A percentile compares a stretch with the other conserved stretches of the same genome.
Conservation (phyloP, 768 basidiomycete genomes). For the Clitopilus hobsonii region DNA sequence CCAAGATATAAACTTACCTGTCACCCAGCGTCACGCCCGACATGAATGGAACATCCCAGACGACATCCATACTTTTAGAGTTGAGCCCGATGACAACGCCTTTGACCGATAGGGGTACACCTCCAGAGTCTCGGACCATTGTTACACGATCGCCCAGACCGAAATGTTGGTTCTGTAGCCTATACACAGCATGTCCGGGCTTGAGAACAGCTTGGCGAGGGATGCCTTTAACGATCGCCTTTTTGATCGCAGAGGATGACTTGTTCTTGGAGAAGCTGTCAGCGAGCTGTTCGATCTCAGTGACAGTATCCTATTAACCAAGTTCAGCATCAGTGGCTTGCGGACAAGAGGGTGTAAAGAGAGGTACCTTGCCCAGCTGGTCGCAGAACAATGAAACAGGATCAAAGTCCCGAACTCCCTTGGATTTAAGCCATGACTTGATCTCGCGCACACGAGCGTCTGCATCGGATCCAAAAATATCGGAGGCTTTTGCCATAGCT, state of each 20-base stretch:
- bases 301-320: conserved; percentile 65
- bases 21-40: conserved; percentile 83
- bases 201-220: conserved; percentile 92
- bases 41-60: conserved; percentile 97
- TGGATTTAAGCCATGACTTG: conserved; percentile 79
- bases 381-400: conserved; percentile 90
- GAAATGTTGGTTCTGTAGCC: conserved; percentile 87
- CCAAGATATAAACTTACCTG: conserved; percentile 40
- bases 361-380: conserved; percentile 76
- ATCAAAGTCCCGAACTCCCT: conserved; percentile 88
- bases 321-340: not conserved
- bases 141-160: conserved; percentile 88
- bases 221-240: conserved; percentile 89
- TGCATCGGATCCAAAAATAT: conserved; percentile 54
- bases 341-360: not conserved
- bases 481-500: conserved; percentile 73
- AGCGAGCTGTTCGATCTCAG: conserved; percentile 72
- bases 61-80: conserved; percentile 84
- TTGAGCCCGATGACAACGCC: conserved; percentile 92
- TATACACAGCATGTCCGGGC: conserved; percentile 83
- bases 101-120: conserved; percentile 86
- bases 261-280: conserved; percentile 62
- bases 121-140: conserved; percentile 94
- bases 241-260: conserved; percentile 67
- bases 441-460: conserved; percentile 74